A percentile compares a stretch with the other conserved stretches of the same genome.
Conservation (phyloP, 306 rosid species). For the Albizia julibrissin region DNA sequence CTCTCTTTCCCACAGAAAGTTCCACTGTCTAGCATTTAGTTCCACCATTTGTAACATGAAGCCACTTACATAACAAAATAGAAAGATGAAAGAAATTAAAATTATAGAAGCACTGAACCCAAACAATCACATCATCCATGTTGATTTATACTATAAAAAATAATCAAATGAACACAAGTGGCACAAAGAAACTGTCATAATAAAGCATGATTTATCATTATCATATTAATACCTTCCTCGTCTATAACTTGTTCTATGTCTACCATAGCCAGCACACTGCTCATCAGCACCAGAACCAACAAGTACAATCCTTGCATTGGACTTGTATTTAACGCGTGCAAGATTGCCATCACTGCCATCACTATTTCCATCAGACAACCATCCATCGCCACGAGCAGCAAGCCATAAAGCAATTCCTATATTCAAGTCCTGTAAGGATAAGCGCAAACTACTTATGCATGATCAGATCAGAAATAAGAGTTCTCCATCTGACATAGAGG, state of each 20-base stretch:
- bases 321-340: slow-evolving; percentile 65
- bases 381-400: slow-evolving; percentile 85
- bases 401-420: slow-evolving; percentile 96
- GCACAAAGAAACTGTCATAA: not conserved
- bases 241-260: slow-evolving; percentile 86
- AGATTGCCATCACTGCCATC: slow-evolving; percentile 43
- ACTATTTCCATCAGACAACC: slow-evolving; percentile 57
- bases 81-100: slow-evolving; percentile 11
- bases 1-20: slow-evolving; percentile 19
- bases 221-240: slow-evolving; percentile 64
- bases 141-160: not conserved
- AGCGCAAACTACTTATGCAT: slow-evolving; percentile 19
- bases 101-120: not conserved
- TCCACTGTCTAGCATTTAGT: not conserved
- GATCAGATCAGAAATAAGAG: slow-evolving; percentile 19
- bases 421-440: slow-evolving; percentile 71
- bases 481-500: slow-evolving; percentile 22
- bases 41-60: not conserved
- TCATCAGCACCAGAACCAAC: slow-evolving; percentile 99
- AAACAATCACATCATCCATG: slow-evolving; percentile 14
- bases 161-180: slow-evolving; percentile 1
- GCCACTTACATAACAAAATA: not conserved
- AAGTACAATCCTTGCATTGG: slow-evolving; percentile 85
- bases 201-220: slow-evolving; percentile 30
- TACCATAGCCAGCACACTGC: slow-evolving; percentile 99